Evolutionary conservation across 2,329 filamentous ascomycete genomes (phyloP), one percentile per base, ranked within the genome.

Genomic region (Akanthomyces uredinophilus): DNA sequence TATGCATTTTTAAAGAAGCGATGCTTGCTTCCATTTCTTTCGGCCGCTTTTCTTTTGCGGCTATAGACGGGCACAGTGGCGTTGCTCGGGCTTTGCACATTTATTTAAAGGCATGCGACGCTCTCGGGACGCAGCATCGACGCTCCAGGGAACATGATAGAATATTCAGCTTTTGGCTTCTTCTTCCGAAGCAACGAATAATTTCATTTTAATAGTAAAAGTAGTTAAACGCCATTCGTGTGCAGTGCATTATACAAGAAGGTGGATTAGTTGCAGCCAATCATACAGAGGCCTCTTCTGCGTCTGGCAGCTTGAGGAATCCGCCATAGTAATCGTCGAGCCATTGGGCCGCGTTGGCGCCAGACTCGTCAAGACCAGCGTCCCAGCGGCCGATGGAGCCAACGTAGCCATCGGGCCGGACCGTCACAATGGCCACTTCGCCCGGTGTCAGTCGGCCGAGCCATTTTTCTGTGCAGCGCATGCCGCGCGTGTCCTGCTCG

Each of bases 371-470:
- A 32, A 81, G 69, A 66, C 75, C 78, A 39, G 79, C 77, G 69
- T 83, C 80, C 80, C 81, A 83, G 46, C 80, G 74, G 50, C 80
- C 77, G 27, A 90, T 73, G n/a, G 81, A 85, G 1, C 88, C 89
- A 5, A 91, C 84, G 70, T 91, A 92, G 13, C 89, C 88, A 72
- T 92, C 89, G 0, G 89, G 89, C 5, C 89, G 80, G 1, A 92
- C 86, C 67, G 88, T 87, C 46, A 88, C 78, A 46, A 91, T 81
- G 5, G 83, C 85, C 6, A 88, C 81, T 66, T 88, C 82, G 11
- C 80, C 77, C 1, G 78, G 76, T 0, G 75, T 76, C 3, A 90
- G 74, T 51, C 78, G 80, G 46, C 85, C 87, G 7, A 90, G 77
- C 88, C 88, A 92, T 72, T 89, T 91, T 68, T 86, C 81, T 11